Base-by-base conservation (phyloP, 2,329 filamentous ascomycete genomes). In the Claviceps fusiformis region DNA sequence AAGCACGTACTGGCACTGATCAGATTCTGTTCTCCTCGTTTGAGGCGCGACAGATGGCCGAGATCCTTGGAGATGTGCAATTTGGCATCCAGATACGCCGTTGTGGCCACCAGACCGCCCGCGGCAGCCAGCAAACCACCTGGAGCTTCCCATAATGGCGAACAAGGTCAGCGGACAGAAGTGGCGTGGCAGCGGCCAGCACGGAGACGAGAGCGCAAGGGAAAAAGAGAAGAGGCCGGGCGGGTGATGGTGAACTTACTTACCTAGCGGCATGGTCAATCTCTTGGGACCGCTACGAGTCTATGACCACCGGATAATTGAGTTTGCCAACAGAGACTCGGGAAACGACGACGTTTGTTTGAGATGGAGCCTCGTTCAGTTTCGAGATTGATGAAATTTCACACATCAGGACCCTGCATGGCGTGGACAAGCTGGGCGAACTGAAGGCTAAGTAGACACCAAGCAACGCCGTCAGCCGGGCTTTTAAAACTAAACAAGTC, bases 41-140 rank as follows among this genome's bases (percentile, higher is more conserved):
- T 50, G 5, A 29, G 9, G 24, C 56, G 50, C 31, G 37, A 52
- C 2, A 57, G 46, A 50, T 13, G 45, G 19, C 31, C 17, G 31
- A 55, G 39, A 31, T 57, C 56, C 50, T 55, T 55, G 10, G 37
- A 39, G 13, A 57, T 7, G 35, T 55, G 56, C 7, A 57, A n/a
- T 39, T 54, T 55, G 35, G 56, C 56, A 29, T 57, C 53, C 17
- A 57, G 8, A 48, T 57, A 57, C 3, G 56, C 53, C 6, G 53
- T 52, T n/a, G 50, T 48, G 47, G 56, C 56, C 29, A 37, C 45
- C 11, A 54, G 24, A 10, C 55, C 52, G 29, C 43, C 45, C 10
- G 37, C 31, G 29, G 50, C 53, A 37, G 56, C 53, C 17, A 51
- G 17, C 46, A 55, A 53, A 24, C 43, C 48, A 31, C 31, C 41